These are phyloP conservation scores for Castanospermum australe DNA, from an alignment of 306 rosid species.

Conservation along the genomic window DNA sequence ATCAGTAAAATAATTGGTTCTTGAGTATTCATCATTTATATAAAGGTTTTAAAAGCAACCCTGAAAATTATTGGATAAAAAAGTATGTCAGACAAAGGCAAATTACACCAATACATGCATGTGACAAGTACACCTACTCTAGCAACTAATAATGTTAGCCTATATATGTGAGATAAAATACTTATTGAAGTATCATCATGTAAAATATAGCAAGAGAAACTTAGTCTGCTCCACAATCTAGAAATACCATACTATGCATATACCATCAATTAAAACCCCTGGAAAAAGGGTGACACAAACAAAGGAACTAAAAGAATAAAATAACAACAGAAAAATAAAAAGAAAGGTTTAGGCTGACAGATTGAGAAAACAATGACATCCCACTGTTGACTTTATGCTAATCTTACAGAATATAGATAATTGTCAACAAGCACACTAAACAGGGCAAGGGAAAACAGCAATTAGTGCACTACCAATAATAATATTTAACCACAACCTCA, in stretches of 20 bases:
- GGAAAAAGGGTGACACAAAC: neutral
- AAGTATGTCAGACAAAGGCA: neutral
- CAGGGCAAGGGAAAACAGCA: neutral
- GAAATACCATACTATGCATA: neutral
- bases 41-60: slow-evolving; percentile 3
- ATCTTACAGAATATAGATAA: too few species aligned
- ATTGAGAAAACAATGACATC: too few species aligned
- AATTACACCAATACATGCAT: slow-evolving; percentile 5
- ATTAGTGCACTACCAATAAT: neutral
- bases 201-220: neutral
- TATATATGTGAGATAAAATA: neutral
- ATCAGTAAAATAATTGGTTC: slow-evolving; percentile 9
- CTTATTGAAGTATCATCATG: neutral
- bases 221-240: neutral
- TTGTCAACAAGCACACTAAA: neutral
- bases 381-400: too few species aligned
- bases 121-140: neutral
- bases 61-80: neutral
- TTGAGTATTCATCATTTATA: neutral
- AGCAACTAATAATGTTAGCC: too few species aligned
- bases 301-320: neutral
- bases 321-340: neutral
- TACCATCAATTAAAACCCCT: neutral
- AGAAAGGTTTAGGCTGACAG: neutral
- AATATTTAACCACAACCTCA: slow-evolving; percentile 1